A percentile compares a stretch with the other conserved stretches of the same genome.
These are phyloP conservation scores for Prunus mira DNA, from an alignment of 306 rosid genomes.

Conservation along the genomic window DNA sequence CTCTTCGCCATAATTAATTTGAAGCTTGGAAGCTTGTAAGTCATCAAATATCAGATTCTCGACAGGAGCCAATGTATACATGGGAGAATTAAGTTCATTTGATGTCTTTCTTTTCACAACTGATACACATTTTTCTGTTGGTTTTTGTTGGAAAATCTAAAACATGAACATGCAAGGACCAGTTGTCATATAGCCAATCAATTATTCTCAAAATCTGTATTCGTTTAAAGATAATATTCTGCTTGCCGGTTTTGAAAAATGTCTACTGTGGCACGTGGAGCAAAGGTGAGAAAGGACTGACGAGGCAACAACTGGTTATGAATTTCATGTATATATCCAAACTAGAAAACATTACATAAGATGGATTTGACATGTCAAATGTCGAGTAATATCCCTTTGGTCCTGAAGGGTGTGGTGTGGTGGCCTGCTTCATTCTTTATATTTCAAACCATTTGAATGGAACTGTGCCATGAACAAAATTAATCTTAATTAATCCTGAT, in stretches of 20 bases:
- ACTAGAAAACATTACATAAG: neutral
- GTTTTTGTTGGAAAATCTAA: neutral
- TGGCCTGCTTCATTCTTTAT: neutral
- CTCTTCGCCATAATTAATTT: neutral
- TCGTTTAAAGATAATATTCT: neutral
- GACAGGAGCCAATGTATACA: no score
- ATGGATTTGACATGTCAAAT: conserved; percentile 4
- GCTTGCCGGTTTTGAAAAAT: conserved; percentile 3
- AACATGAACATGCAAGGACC: neutral
- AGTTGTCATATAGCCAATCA: conserved; percentile 2
- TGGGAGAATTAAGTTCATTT: no score
- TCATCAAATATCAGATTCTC: no score
- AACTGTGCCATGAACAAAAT: neutral
- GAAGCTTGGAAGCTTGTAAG: neutral
- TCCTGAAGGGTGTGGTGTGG: neutral
- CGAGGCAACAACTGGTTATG: neutral
- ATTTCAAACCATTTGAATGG: neutral
- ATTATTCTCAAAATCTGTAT: conserved; percentile 10
- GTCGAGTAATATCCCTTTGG: neutral
- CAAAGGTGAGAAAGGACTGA: neutral
- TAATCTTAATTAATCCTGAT: neutral
- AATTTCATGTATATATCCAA: neutral
- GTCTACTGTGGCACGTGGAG: conserved; percentile 12
- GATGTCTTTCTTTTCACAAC: neutral
- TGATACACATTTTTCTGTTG: neutral